Conservation (phyloP, 441 rosid species). For the Populus hybrid region DNA sequence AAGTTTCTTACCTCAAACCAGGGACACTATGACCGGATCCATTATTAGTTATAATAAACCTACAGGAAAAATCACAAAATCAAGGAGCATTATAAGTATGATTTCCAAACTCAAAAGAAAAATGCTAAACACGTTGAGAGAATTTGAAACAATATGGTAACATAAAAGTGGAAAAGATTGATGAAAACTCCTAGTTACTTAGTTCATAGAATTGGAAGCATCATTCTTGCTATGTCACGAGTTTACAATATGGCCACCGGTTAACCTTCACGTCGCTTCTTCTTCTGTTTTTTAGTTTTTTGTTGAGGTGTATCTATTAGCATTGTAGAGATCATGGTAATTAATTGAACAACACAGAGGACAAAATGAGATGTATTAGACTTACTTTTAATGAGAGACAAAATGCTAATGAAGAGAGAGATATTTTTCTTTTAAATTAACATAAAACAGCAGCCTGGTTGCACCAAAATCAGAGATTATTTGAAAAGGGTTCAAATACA, state of each 20-base stretch:
- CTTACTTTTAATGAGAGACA: neutral
- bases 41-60: constrained; percentile 83
- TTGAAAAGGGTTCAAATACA: neutral
- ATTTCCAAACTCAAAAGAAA: neutral
- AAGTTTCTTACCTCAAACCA: constrained; percentile 62
- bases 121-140: neutral
- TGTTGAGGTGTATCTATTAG: neutral
- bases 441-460: neutral
- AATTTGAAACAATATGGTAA: neutral
- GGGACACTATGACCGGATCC: constrained; percentile 73
- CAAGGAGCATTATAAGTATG: neutral
- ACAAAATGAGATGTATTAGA: neutral
- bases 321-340: neutral
- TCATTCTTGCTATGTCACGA: neutral
- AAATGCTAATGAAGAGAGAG: neutral
- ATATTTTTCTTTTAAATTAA: neutral
- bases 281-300: neutral
- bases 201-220: neutral
- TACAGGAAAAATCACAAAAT: constrained; percentile 28
- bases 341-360: neutral
- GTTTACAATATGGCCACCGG: neutral
- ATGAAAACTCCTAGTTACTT: neutral
- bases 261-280: neutral
- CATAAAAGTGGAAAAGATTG: neutral
- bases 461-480: neutral